These are phyloP conservation scores for Colletotrichum lindemuthianum DNA, from an alignment of 2,329 filamentous ascomycete species.

Conservation along the genomic window DNA sequence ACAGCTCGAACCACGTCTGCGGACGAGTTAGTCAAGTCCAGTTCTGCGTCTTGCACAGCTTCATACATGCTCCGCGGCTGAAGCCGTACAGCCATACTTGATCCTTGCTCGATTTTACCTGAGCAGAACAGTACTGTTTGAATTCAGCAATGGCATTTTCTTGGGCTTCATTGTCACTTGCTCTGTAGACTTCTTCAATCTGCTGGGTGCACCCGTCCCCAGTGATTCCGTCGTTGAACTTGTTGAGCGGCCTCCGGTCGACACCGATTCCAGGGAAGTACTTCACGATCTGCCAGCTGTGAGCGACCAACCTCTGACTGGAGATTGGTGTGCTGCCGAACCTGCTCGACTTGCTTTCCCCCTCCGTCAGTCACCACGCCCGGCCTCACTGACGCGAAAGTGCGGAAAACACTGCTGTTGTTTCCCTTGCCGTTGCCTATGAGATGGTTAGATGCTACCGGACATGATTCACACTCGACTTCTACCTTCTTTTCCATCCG, in stretches of 20 bases:
- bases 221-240: conserved; percentile 37
- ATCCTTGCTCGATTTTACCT: conserved; percentile 39
- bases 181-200: conserved; percentile 39
- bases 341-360: conserved; percentile 16
- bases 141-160: neutral
- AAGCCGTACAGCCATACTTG: conserved; percentile 54
- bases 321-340: no score
- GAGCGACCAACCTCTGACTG: neutral
- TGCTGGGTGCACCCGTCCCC: conserved; percentile 36
- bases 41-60: neutral
- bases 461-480: neutral
- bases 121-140: conserved; percentile 16
- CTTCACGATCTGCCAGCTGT: neutral
- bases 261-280: conserved; percentile 38
- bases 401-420: conserved; percentile 25
- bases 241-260: conserved; percentile 35
- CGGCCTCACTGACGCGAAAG: conserved; percentile 20
- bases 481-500: conserved; percentile 31
- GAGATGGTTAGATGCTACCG: no score
- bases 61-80: conserved; percentile 48
- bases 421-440: conserved; percentile 23
- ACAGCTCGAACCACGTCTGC: conserved; percentile 49
- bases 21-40: neutral
- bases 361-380: conserved; percentile 9
- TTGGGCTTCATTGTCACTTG: conserved; percentile 8